Conservation (phyloP, 345 rosid genomes). For the Eucalyptus cloeziana region DNA sequence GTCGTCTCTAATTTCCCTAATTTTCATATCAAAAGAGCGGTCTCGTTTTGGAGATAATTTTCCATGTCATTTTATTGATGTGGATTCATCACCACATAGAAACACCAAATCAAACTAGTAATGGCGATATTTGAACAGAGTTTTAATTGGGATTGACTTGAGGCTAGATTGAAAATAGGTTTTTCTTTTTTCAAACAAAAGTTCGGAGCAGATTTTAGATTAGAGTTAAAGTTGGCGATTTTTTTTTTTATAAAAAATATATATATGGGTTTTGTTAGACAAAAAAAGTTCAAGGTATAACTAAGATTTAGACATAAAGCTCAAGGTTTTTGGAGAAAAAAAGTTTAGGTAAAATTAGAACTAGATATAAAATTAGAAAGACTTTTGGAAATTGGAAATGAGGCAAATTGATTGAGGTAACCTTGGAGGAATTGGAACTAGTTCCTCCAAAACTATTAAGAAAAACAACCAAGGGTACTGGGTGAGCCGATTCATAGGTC, state of each 20-base stretch:
- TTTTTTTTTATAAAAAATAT: rapidly evolving
- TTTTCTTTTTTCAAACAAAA: background rate
- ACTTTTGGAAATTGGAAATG: too few relatives aligned
- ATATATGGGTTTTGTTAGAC: background rate
- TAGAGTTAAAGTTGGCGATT: background rate
- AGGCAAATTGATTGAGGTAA: too few relatives aligned
- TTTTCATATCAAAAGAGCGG: background rate
- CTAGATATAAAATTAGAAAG: too few relatives aligned
- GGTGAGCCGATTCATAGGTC: too few relatives aligned
- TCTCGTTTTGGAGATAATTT: background rate
- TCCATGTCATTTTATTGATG: background rate
- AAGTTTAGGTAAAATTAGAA: rapidly evolving
- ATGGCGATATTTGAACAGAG: rapidly evolving
- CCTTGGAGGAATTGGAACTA: too few relatives aligned
- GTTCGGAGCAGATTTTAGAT: rapidly evolving
- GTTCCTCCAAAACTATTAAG: too few relatives aligned
- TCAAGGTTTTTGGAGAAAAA: background rate
- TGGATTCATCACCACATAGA: background rate
- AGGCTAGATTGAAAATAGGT: background rate
- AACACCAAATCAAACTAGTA: background rate
- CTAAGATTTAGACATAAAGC: background rate
- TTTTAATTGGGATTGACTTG: background rate
- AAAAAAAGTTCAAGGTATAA: background rate
- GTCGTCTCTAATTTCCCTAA: rapidly evolving
- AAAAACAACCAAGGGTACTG: too few relatives aligned